These are phyloP conservation scores for Penicillium bovifimosum DNA, from an alignment of 495 filamentous ascomycete genomes.

Conservation along the genomic window DNA sequence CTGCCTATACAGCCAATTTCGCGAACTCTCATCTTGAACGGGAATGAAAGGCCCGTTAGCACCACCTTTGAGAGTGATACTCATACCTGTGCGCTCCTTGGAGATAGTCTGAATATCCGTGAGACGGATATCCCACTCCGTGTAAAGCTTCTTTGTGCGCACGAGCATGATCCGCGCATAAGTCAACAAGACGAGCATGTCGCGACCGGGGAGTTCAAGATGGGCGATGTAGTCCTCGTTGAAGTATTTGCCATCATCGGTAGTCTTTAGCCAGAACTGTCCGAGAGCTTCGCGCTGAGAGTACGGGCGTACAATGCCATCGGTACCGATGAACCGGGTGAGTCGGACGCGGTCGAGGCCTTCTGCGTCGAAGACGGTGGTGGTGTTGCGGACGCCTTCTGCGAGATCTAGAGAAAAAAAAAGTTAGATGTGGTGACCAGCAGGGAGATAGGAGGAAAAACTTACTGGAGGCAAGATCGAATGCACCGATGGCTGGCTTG, in stretches of 20 bases:
- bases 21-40: constrained; percentile 76
- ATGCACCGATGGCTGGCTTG: constrained; percentile 93
- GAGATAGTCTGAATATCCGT: constrained; percentile 96
- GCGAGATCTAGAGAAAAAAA: constrained; percentile 55
- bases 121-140: constrained; percentile 91
- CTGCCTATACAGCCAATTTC: constrained; percentile 82
- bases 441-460: neutral
- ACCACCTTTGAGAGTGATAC: constrained; percentile 78
- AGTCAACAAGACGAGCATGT: constrained; percentile 93
- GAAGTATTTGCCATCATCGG: constrained; percentile 96
- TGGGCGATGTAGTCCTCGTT: constrained; percentile 96
- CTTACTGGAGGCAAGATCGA: constrained; percentile 84
- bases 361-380: constrained; percentile 92
- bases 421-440: constrained; percentile 16
- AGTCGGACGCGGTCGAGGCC: constrained; percentile 91
- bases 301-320: constrained; percentile 93
- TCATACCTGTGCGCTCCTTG: constrained; percentile 93
- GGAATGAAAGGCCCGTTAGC: constrained; percentile 94
- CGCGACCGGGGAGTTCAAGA: constrained; percentile 80
- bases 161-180: constrained; percentile 90
- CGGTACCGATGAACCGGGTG: constrained; percentile 82
- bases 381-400: constrained; percentile 96
- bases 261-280: constrained; percentile 97
- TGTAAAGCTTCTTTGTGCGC: constrained; percentile 71
- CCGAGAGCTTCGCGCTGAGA: constrained; percentile 92